phyloP scores from a whole-genome alignment of 2,329 filamentous ascomycete species.

The Torrubiellomyces zombiae region DNA sequence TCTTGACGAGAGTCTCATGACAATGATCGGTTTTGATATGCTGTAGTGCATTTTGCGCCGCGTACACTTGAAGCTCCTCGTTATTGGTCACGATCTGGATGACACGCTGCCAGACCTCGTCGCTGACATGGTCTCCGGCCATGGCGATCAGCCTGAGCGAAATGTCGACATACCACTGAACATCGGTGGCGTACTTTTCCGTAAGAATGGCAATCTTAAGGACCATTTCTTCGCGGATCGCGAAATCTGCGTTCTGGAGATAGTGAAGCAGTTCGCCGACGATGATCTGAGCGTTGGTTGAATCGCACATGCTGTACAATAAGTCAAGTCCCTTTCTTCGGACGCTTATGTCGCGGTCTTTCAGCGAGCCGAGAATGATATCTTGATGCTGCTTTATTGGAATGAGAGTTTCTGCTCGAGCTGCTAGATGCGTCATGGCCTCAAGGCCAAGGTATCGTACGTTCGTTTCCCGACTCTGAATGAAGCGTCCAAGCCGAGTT shows the following conservation, averaged over 20 bases:
- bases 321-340: slow-evolving; percentile 88
- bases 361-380: slow-evolving; percentile 84
- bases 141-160: slow-evolving; percentile 86
- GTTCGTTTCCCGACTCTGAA: slow-evolving; percentile 92
- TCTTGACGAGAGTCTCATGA: slow-evolving; percentile 95
- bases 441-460: slow-evolving; percentile 91
- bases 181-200: slow-evolving; percentile 95
- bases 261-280: slow-evolving; percentile 89
- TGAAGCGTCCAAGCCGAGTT: slow-evolving; percentile 77
- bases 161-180: slow-evolving; percentile 99
- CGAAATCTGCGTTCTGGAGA: slow-evolving; percentile 90
- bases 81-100: slow-evolving; percentile 99
- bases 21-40: slow-evolving; percentile 88
- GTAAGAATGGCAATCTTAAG: slow-evolving; percentile 96
- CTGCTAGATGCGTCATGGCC: slow-evolving; percentile 95
- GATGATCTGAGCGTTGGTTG: slow-evolving; percentile 82
- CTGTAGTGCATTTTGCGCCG: slow-evolving; percentile 79
- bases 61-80: slow-evolving; percentile 92
- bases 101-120: slow-evolving; percentile 97
- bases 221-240: slow-evolving; percentile 97
- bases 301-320: slow-evolving; percentile 98
- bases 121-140: slow-evolving; percentile 95
- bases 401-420: slow-evolving; percentile 81
- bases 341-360: slow-evolving; percentile 93
- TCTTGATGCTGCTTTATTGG: slow-evolving; percentile 97